These are phyloP conservation scores for Euphorbia peplus DNA, from an alignment of 345 rosid genomes.

Conservation along the genomic window DNA sequence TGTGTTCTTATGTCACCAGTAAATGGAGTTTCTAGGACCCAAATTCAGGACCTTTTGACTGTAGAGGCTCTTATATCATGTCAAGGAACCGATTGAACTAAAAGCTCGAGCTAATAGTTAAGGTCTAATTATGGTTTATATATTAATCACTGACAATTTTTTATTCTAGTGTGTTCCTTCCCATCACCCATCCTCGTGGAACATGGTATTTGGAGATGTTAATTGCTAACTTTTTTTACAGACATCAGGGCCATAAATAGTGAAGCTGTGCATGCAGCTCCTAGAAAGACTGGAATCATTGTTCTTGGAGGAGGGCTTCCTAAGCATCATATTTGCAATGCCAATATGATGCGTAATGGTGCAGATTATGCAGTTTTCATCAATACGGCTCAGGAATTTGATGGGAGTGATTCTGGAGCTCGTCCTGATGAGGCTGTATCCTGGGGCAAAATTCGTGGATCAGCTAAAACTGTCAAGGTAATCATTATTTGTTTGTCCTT, in stretches of 20 bases:
- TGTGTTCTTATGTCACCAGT: too few species aligned
- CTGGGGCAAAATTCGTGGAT: slow-evolving; percentile 85
- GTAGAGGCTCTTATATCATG: too few species aligned
- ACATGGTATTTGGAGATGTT: neutral
- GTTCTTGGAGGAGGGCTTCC: slow-evolving; percentile 92
- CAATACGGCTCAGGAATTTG: slow-evolving; percentile 92
- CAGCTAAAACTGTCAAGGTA: slow-evolving; percentile 89
- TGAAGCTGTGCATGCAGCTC: slow-evolving; percentile 78
- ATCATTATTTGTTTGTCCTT: neutral
- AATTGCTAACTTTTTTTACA: slow-evolving; percentile 22
- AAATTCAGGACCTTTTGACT: too few species aligned
- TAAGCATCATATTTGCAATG: slow-evolving; percentile 96
- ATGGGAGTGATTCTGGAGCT: slow-evolving; percentile 98
- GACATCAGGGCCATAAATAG: slow-evolving; percentile 80
- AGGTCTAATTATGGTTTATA: too few species aligned
- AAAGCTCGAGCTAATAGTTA: too few species aligned
- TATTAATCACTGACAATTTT: too few species aligned
- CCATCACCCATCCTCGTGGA: neutral
- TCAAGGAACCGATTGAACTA: too few species aligned
- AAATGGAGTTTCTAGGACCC: too few species aligned
- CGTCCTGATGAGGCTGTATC: slow-evolving; percentile 94
- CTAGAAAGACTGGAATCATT: slow-evolving; percentile 82
- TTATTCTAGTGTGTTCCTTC: neutral
- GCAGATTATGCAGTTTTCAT: slow-evolving; percentile 86
- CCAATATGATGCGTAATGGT: slow-evolving; percentile 97